Percentiles rank a stretch among this genome's conserved stretches.
Conservation (phyloP, 1,139 yeast species). For the Yamadazyma membranifaciens region DNA sequence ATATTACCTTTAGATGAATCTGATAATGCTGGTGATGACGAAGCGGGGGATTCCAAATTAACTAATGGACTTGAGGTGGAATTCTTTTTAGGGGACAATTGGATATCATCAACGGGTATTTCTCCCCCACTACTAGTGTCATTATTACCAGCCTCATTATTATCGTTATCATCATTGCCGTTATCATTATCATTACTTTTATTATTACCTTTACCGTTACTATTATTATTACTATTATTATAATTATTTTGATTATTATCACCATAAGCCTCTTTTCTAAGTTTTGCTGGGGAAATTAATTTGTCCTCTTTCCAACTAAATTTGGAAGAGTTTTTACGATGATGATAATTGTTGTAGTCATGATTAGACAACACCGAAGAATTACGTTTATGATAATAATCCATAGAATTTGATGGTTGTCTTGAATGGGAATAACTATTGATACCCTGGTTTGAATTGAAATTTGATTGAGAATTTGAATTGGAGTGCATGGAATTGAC, state of each 20-base stretch:
- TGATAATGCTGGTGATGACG: constrained; percentile 6
- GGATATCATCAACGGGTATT: constrained; percentile 32
- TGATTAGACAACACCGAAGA: constrained; percentile 22
- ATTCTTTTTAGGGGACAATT: constrained; percentile 36
- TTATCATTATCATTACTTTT: not conserved
- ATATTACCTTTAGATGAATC: constrained; percentile 14
- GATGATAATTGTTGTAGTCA: constrained; percentile 4
- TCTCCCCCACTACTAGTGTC: not conserved
- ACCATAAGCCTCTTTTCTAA: constrained; percentile 17
- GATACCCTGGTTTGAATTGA: no score
- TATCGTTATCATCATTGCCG: not conserved
- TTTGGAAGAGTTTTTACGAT: constrained; percentile 13
- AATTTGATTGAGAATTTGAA: no score
- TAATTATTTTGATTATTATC: not conserved
- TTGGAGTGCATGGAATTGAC: constrained; percentile 19
- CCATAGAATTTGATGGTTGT: constrained; percentile 29
- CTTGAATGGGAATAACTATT: constrained; percentile 23
- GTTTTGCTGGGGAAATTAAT: constrained; percentile 26
- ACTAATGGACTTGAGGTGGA: constrained; percentile 14
- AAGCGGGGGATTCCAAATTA: not conserved
- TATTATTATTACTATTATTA: not conserved
- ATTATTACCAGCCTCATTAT: not conserved
- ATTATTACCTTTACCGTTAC: not conserved
- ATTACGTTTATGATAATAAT: constrained; percentile 28
- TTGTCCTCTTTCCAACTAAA: constrained; percentile 14